These are phyloP conservation scores for Pisolithus albus DNA, from an alignment of 768 basidiomycete species.

Conservation along the genomic window DNA sequence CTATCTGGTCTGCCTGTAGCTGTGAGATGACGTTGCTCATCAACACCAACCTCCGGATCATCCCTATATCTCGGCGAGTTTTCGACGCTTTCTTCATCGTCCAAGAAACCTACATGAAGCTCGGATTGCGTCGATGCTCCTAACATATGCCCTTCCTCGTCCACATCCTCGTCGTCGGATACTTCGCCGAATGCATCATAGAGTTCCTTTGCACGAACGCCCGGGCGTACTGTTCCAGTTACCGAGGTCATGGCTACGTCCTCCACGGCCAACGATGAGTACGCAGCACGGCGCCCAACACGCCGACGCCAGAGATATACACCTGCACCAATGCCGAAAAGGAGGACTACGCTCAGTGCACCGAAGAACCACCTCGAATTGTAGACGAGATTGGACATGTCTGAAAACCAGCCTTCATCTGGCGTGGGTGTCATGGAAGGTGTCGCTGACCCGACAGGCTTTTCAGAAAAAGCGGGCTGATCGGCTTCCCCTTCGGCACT, in stretches of 20 bases:
- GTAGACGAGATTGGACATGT: slow-evolving; percentile 63
- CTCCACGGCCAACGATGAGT: slow-evolving; percentile 56
- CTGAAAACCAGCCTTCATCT: slow-evolving; percentile 82
- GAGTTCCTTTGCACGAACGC: slow-evolving; percentile 73
- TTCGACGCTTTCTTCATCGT: slow-evolving; percentile 49
- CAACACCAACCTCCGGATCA: slow-evolving; percentile 36
- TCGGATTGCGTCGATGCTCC: slow-evolving; percentile 35
- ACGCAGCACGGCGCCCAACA: slow-evolving; percentile 36
- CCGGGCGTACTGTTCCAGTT: slow-evolving; percentile 28
- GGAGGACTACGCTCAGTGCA: slow-evolving; percentile 67
- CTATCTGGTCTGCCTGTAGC: slow-evolving; percentile 19
- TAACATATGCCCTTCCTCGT: slow-evolving; percentile 47
- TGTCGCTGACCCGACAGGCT: slow-evolving; percentile 21
- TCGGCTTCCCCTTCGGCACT: slow-evolving; percentile 72
- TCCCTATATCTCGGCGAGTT: slow-evolving; percentile 41
- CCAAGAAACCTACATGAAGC: slow-evolving; percentile 77
- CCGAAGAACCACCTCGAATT: slow-evolving; percentile 88
- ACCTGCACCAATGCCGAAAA: slow-evolving; percentile 65
- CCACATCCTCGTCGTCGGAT: slow-evolving; percentile 72
- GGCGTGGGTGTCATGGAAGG: slow-evolving; percentile 49
- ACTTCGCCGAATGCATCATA: slow-evolving; percentile 96
- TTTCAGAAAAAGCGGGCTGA: slow-evolving; percentile 58
- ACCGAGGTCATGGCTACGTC: slow-evolving; percentile 76
- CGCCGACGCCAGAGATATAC: slow-evolving; percentile 79
- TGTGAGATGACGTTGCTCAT: not conserved